Percentiles rank a stretch among this genome's conserved stretches.
Evolutionary conservation across 2,329 filamentous ascomycete species (phyloP).

Genomic region (Penicillium sp.): DNA sequence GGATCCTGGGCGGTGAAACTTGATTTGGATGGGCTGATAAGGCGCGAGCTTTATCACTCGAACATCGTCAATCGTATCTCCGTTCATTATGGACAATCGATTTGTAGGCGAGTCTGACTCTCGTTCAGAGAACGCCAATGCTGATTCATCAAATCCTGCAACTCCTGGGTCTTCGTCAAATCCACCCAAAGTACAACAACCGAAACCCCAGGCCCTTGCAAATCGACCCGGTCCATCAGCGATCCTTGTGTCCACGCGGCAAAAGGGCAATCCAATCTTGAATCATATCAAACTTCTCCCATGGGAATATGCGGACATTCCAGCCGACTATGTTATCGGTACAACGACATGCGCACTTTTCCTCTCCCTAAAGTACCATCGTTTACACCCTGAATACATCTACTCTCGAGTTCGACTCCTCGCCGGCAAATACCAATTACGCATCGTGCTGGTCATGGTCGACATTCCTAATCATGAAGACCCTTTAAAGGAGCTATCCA

Average conservation of each 20-base stretch:
- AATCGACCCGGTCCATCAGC: slow-evolving; percentile 65
- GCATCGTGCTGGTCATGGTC: slow-evolving; percentile 84
- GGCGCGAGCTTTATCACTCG: slow-evolving; percentile 16
- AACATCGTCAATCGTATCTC: slow-evolving; percentile 15
- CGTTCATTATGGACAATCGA: slow-evolving; percentile 17
- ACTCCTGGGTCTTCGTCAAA: not conserved
- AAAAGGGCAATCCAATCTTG: slow-evolving; percentile 93
- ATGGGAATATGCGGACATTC: slow-evolving; percentile 98
- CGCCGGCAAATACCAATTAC: slow-evolving; percentile 80
- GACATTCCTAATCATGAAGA: slow-evolving; percentile 96
- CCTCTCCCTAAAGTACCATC: slow-evolving; percentile 93
- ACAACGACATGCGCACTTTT: slow-evolving; percentile 87
- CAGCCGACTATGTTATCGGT: slow-evolving; percentile 87
- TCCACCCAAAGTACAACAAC: slow-evolving; percentile 68
- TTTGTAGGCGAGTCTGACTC: slow-evolving; percentile 2
- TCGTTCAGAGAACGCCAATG: slow-evolving; percentile 24
- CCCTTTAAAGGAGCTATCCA: slow-evolving; percentile 80
- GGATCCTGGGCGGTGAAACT: slow-evolving; percentile 9
- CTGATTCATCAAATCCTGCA: slow-evolving; percentile 39
- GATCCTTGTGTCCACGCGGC: slow-evolving; percentile 85
- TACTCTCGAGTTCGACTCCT: slow-evolving; percentile 86
- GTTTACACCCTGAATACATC: slow-evolving; percentile 95
- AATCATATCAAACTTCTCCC: slow-evolving; percentile 75
- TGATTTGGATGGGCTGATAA: slow-evolving; percentile 7
- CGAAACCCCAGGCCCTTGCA: slow-evolving; percentile 80